Evolutionary conservation across 495 filamentous ascomycete species (phyloP).

Genomic region (Aspergillus baeticus): DNA sequence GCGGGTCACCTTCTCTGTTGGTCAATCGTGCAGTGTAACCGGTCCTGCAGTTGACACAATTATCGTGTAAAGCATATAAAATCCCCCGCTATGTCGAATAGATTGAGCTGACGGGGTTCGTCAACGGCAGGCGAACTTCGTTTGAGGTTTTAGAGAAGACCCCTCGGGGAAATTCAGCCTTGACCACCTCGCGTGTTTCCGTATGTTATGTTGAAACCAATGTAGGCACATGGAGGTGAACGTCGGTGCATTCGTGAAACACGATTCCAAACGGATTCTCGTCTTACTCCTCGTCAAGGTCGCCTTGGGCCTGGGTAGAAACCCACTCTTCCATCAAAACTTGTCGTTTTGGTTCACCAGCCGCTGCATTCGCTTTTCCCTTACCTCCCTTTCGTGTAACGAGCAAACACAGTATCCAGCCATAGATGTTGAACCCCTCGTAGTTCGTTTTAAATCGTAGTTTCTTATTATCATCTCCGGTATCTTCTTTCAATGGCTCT

Average conservation of each 20-base stretch:
- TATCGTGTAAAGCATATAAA: neutral
- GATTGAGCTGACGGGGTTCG: neutral
- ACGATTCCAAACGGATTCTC: neutral
- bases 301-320: constrained; percentile 59
- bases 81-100: neutral
- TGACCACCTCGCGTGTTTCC: no score
- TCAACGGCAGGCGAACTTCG: neutral
- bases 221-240: no score
- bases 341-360: constrained; percentile 51
- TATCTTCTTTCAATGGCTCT: constrained; percentile 9
- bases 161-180: no score
- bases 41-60: neutral
- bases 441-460: constrained; percentile 78
- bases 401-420: constrained; percentile 84
- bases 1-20: neutral
- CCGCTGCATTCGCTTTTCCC: constrained; percentile 26
- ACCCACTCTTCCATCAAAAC: constrained; percentile 95
- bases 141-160: no score
- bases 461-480: constrained; percentile 77
- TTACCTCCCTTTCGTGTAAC: constrained; percentile 68
- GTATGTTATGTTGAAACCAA: no score
- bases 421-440: constrained; percentile 93
- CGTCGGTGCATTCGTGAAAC: no score
- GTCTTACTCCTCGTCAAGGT: constrained; percentile 42
- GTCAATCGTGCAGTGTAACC: neutral